Base-by-base conservation (phyloP, 495 filamentous ascomycete genomes). In the Rusavskia elegans region DNA sequence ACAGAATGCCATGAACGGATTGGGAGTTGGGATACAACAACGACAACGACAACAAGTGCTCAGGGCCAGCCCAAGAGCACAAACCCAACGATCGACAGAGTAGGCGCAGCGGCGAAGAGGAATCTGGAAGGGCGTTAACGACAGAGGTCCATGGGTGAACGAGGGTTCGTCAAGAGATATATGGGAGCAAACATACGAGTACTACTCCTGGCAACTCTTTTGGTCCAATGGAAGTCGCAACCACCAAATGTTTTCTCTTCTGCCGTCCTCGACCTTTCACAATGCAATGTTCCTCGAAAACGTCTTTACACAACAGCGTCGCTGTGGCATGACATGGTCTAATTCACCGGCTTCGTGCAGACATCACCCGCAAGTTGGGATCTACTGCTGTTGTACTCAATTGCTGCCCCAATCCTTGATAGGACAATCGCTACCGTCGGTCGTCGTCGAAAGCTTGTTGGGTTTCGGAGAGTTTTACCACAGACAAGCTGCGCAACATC, bases 1-100 rank as follows among this genome's bases (percentile, higher is more conserved):
- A n/a, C n/a, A n/a, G 13, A 75, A 81, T 39, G 75, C 70, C 81
- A 84, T 46, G 8, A 16, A 23, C 19, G n/a, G n/a, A n/a, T n/a
- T n/a, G n/a, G 29, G 29, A 30, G 32, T 35, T 7, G 10, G 13
- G 13, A 35, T 35, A 14, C 32, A 8, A 8, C 32, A 35, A 35
- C 29, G 8, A 30, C 29, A 30, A 30, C 8, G 29, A 30, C 32
- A 35, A 1, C 32, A 35, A 11, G 32, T 35, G 13, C 9, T 29
- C 16, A 29, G 44, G 44, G 23, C 44, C 44, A 46, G 44, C 44
- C 44, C 21, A n/a, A 16, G 17, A n/a, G 29, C 40, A 29, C 7
- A 29, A 23, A 2, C 19, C 8, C 19, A 46, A n/a, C 0, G 20
- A 46, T 16, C 8, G 44, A 46, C 44, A 46, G 16, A 46, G n/a